These are phyloP conservation scores for Plasmodium gallinaceum DNA, from an alignment of 169 alveolate species.

Conservation along the genomic window DNA sequence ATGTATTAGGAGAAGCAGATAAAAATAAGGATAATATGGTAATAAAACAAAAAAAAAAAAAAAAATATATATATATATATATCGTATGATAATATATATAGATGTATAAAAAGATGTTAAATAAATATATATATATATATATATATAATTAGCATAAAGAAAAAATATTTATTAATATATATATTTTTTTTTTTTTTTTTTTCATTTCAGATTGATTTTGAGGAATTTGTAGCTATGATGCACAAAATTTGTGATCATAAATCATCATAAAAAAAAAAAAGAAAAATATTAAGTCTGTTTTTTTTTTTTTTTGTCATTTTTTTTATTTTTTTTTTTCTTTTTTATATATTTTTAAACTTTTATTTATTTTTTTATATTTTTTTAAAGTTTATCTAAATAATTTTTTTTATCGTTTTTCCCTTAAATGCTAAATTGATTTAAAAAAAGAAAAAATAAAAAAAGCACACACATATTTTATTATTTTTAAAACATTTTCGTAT, in stretches of 20 bases:
- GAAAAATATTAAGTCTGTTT: not conserved
- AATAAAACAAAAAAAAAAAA: not conserved
- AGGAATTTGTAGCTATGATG: constrained; percentile 85
- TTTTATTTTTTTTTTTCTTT: not conserved
- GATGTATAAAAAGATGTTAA: too few species aligned
- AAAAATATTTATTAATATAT: not conserved
- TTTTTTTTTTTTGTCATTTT: too few species aligned
- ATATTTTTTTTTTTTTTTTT: not conserved
- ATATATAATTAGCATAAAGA: not conserved
- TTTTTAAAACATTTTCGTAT: too few species aligned
- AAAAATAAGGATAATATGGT: constrained; percentile 85
- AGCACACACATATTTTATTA: too few species aligned
- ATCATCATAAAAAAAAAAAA: constrained; percentile 24
- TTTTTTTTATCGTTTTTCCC: constrained; percentile 13
- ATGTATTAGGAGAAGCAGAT: constrained; percentile 82
- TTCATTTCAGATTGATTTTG: constrained; percentile 79
- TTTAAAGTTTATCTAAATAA: constrained; percentile 7
- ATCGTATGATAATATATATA: too few species aligned
- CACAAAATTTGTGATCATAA: constrained; percentile 80
- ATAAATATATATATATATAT: not conserved
- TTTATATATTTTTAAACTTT: not conserved
- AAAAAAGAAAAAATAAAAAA: too few species aligned
- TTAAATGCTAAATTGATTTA: too few species aligned
- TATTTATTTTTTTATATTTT: not conserved
- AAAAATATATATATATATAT: not conserved